Percentiles rank a stretch among this genome's conserved stretches.
Conservation (phyloP, 345 rosid species). For the Camelina laxa region DNA sequence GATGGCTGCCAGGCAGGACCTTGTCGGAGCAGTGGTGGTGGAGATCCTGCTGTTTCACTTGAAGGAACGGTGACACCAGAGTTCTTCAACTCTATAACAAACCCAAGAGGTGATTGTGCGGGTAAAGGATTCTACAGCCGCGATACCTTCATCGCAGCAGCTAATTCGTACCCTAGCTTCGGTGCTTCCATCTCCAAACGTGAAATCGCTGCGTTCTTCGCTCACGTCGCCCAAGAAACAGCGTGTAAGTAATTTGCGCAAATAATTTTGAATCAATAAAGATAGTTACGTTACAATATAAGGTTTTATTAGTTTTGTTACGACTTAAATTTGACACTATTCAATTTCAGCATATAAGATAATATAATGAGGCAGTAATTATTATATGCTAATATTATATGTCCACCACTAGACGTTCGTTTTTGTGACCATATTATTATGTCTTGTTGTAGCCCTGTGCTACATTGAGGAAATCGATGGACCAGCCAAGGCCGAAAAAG, state of each 20-base stretch:
- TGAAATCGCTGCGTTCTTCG: constrained; percentile 82
- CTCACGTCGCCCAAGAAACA: constrained; percentile 81
- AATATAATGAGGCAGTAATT: neutral
- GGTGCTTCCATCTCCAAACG: constrained; percentile 67
- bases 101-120: constrained; percentile 47
- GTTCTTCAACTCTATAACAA: constrained; percentile 60
- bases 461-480: constrained; percentile 58
- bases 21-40: constrained; percentile 39
- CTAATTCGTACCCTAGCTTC: constrained; percentile 52
- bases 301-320: neutral
- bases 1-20: constrained; percentile 58
- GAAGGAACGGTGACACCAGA: constrained; percentile 50
- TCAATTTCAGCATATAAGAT: neutral
- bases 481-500: constrained; percentile 15
- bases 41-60: constrained; percentile 46
- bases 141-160: constrained; percentile 56
- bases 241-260: constrained; percentile 30
- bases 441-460: constrained; percentile 52
- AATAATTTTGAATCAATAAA: neutral
- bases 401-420: neutral
- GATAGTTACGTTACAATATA: neutral
- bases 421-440: constrained; percentile 4
- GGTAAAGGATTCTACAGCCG: constrained; percentile 71
- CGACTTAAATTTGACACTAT: neutral
- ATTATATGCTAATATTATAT: neutral